Percentiles rank a stretch among this genome's conserved stretches.
These are phyloP conservation scores for Penicilliopsis zonata DNA, from an alignment of 495 filamentous ascomycete species.

Conservation along the genomic window DNA sequence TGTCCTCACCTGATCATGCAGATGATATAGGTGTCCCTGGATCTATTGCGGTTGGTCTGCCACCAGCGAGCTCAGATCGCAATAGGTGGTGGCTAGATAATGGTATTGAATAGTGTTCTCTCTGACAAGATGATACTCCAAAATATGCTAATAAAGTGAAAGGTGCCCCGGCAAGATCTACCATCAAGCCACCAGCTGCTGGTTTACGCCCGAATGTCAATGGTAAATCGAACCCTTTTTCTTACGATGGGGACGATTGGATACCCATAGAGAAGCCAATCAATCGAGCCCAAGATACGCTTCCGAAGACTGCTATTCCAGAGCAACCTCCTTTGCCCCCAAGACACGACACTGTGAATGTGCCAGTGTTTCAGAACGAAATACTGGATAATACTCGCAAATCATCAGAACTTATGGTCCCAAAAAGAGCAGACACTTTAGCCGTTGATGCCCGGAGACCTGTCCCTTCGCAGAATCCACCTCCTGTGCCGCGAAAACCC, in stretches of 20 bases:
- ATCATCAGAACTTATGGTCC: too few species aligned
- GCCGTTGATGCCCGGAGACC: too few species aligned
- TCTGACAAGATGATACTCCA: not conserved
- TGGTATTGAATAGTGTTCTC: conserved; percentile 24
- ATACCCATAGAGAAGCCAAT: conserved; percentile 15
- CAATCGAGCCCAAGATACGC: not conserved
- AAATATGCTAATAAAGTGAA: conserved; percentile 2
- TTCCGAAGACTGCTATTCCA: not conserved
- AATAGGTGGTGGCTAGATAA: conserved; percentile 94
- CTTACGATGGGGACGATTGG: conserved; percentile 67
- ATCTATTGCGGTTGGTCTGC: conserved; percentile 66
- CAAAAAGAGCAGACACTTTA: too few species aligned
- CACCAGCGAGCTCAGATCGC: conserved; percentile 79
- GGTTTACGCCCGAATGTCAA: conserved; percentile 54
- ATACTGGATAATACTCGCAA: too few species aligned
- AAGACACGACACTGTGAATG: not conserved
- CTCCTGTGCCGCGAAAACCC: conserved; percentile 24
- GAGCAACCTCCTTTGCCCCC: conserved; percentile 5
- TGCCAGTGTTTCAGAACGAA: too few species aligned
- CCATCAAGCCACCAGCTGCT: conserved; percentile 47
- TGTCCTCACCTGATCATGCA: conserved; percentile 38
- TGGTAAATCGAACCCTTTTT: conserved; percentile 74
- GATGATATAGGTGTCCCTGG: conserved; percentile 71
- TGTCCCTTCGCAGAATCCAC: conserved; percentile 7
- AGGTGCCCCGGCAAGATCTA: conserved; percentile 66